Evolutionary conservation across 148 eudicot species (phyloP).

Genomic region (Limonium bicolor): DNA sequence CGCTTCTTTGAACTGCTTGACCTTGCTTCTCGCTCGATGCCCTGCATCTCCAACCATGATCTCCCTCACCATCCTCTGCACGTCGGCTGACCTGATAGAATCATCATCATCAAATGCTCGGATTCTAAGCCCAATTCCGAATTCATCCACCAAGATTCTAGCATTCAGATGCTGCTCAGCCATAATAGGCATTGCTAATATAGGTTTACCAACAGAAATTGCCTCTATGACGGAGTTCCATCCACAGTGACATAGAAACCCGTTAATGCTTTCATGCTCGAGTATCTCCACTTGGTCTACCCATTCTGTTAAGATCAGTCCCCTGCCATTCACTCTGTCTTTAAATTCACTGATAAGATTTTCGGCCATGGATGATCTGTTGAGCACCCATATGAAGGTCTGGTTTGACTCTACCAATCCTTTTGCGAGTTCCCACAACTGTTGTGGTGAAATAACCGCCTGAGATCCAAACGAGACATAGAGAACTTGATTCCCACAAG

Average conservation of each 20-base stretch:
- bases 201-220: constrained; percentile 45
- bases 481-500: constrained; percentile 16
- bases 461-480: constrained; percentile 72
- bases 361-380: constrained; percentile 12
- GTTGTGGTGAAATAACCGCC: constrained; percentile 31
- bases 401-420: constrained; percentile 41
- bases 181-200: constrained; percentile 67
- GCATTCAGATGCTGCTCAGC: constrained; percentile 75
- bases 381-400: constrained; percentile 55
- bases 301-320: constrained; percentile 54
- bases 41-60: constrained; percentile 53
- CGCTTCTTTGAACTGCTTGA: constrained; percentile 18
- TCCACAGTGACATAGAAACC: constrained; percentile 70
- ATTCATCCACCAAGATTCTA: constrained; percentile 52
- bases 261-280: constrained; percentile 20
- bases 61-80: constrained; percentile 30
- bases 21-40: constrained; percentile 22
- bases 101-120: constrained; percentile 42
- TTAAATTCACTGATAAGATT: constrained; percentile 20
- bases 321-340: constrained; percentile 28
- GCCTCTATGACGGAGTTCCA: constrained; percentile 75
- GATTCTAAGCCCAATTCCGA: constrained; percentile 40
- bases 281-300: constrained; percentile 45
- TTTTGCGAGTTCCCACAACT: constrained; percentile 27
- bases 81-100: constrained; percentile 30